phyloP scores from a whole-genome alignment of 495 filamentous ascomycete genomes.

The Hypoxylon rickii region DNA sequence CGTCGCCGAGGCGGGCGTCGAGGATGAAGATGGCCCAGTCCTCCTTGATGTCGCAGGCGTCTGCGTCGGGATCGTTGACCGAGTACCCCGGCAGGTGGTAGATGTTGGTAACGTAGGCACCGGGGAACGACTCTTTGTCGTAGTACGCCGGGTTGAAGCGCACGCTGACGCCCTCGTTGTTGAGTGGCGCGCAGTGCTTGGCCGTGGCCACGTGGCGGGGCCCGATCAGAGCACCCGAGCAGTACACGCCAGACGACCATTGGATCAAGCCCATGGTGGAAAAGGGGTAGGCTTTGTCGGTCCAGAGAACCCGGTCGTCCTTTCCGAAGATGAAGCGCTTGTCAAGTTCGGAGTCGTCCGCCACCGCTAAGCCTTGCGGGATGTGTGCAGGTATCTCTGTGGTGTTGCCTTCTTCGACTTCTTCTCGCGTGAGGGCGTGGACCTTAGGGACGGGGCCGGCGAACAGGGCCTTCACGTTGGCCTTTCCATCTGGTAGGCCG shows the following conservation, averaged over 20 bases:
- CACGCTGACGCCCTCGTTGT: slow-evolving; percentile 6
- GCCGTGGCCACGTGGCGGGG: slow-evolving; percentile 14
- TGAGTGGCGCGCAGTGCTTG: slow-evolving; percentile 12
- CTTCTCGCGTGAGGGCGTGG: background rate
- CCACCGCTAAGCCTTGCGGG: background rate
- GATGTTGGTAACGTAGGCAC: slow-evolving; percentile 11
- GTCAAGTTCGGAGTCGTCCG: background rate
- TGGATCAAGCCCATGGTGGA: slow-evolving; percentile 8
- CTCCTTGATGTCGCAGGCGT: slow-evolving; percentile 21
- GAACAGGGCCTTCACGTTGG: background rate
- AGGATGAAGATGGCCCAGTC: slow-evolving; percentile 24
- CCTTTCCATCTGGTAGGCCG: background rate
- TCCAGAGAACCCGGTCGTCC: slow-evolving; percentile 16
- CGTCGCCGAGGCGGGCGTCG: slow-evolving; percentile 7
- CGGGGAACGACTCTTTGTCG: slow-evolving; percentile 9
- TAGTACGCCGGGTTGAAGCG: slow-evolving; percentile 15
- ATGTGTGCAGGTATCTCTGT: background rate
- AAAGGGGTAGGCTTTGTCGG: slow-evolving; percentile 3
- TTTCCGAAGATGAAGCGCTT: background rate
- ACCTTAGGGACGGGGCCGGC: background rate
- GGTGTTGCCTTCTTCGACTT: background rate
- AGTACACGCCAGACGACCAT: slow-evolving; percentile 4
- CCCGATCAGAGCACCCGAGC: slow-evolving; percentile 14
- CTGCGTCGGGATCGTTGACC: slow-evolving; percentile 3
- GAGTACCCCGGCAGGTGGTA: slow-evolving; percentile 6